A percentile compares a stretch with the other conserved stretches of the same genome.
Evolutionary conservation across 768 basidiomycete species (phyloP).

Genomic region (Candolleomyces aberdarensis): DNA sequence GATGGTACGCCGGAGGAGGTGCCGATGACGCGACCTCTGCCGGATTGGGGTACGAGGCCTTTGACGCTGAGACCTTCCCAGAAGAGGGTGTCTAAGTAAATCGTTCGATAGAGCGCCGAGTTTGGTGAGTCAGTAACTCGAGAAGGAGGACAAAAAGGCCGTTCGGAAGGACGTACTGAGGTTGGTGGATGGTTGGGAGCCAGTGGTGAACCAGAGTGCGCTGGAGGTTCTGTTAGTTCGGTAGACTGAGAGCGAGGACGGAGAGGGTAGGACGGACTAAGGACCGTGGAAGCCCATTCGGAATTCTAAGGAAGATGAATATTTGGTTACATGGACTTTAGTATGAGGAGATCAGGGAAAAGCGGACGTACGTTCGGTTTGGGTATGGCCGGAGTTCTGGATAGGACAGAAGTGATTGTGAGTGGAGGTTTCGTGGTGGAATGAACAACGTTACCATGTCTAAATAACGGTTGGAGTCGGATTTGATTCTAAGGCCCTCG

Average conservation of each 20-base stretch:
- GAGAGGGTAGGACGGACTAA: slow-evolving; percentile 19
- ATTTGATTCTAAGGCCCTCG: not conserved
- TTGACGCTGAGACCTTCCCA: slow-evolving; percentile 25
- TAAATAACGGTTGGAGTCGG: slow-evolving; percentile 2
- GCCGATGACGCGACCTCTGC: slow-evolving; percentile 29
- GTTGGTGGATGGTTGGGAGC: slow-evolving; percentile 25
- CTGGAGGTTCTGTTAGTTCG: slow-evolving; percentile 7
- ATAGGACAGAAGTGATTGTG: not conserved
- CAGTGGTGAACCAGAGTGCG: slow-evolving; percentile 37
- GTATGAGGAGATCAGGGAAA: not conserved
- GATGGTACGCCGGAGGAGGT: slow-evolving; percentile 25
- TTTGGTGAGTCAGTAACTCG: not conserved
- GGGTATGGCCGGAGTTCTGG: slow-evolving; percentile 35
- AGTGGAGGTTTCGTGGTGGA: not conserved
- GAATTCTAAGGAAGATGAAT: slow-evolving; percentile 18
- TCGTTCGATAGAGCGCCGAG: no score
- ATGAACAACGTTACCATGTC: slow-evolving; percentile 17
- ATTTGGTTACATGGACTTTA: not conserved
- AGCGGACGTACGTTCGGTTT: slow-evolving; percentile 27
- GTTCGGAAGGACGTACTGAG: slow-evolving; percentile 18
- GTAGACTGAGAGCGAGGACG: not conserved
- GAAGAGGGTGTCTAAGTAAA: slow-evolving; percentile 21
- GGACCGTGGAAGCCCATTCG: slow-evolving; percentile 35
- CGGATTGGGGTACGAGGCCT: slow-evolving; percentile 19
- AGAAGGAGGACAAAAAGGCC: not conserved